These are phyloP conservation scores for Linanthus parryae DNA, from an alignment of 148 eudicot genomes.

Conservation along the genomic window DNA sequence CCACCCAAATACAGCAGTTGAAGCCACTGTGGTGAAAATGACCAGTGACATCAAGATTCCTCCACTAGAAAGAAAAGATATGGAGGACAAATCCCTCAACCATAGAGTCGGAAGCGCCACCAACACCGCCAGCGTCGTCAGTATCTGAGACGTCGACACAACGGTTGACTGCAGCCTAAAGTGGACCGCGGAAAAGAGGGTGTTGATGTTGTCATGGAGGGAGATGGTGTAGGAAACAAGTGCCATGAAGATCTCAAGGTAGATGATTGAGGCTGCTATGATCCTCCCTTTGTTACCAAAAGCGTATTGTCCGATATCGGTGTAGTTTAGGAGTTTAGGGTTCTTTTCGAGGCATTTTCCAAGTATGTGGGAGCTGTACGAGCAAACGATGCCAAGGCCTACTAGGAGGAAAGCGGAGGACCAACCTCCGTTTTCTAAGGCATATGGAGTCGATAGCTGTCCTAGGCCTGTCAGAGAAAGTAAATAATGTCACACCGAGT, in stretches of 20 bases:
- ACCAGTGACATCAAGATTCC: conserved; percentile 61
- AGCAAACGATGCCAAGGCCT: conserved; percentile 45
- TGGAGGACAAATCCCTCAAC: conserved; percentile 60
- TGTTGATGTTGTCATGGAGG: conserved; percentile 64
- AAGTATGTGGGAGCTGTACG: conserved; percentile 63
- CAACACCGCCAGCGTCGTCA: conserved; percentile 56
- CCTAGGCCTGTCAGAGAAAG: conserved; percentile 46
- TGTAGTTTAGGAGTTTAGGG: conserved; percentile 51
- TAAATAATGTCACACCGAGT: too few relatives aligned
- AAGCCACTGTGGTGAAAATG: conserved; percentile 45
- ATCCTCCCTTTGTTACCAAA: conserved; percentile 56
- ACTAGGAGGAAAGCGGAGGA: conserved; percentile 48
- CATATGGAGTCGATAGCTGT: conserved; percentile 71
- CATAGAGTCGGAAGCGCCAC: conserved; percentile 69
- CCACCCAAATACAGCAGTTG: conserved; percentile 43
- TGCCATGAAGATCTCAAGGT: conserved; percentile 64
- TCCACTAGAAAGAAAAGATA: conserved; percentile 60
- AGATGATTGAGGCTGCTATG: conserved; percentile 47
- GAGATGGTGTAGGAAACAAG: conserved; percentile 86
- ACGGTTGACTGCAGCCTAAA: conserved; percentile 17
- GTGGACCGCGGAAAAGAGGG: conserved; percentile 30
- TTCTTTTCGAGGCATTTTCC: conserved; percentile 59
- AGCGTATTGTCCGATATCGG: conserved; percentile 57
- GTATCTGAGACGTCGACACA: conserved; percentile 45
- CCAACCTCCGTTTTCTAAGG: conserved; percentile 73